A percentile compares a stretch with the other conserved stretches of the same genome.
phyloP scores from a whole-genome alignment of 176 grass and related monocot genomes.

The Neostapfia colusana region DNA sequence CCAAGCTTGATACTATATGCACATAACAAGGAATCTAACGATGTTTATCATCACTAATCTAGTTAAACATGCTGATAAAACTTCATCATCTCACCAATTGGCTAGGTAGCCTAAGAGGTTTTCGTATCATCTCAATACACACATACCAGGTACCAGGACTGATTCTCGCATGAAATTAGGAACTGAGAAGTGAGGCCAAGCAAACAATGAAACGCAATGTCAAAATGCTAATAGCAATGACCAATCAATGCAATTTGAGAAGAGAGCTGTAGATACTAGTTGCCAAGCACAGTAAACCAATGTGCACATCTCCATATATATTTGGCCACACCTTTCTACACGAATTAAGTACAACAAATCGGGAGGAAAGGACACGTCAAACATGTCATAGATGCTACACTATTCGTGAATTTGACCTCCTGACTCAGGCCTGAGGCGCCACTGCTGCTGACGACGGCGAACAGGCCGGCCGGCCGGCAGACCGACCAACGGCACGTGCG shows the following conservation, averaged over 20 bases:
- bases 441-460: background rate
- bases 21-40: too few relatives aligned
- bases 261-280: slow-evolving; percentile 5
- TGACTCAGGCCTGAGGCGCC: background rate
- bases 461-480: slow-evolving; percentile 11
- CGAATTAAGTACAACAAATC: background rate
- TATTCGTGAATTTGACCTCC: slow-evolving; percentile 40
- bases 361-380: background rate
- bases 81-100: background rate
- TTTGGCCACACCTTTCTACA: slow-evolving; percentile 13
- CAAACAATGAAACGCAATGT: slow-evolving; percentile 21
- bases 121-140: background rate
- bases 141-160: background rate
- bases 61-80: background rate
- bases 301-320: slow-evolving; percentile 21
- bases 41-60: background rate
- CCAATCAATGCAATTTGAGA: slow-evolving; percentile 21
- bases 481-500: slow-evolving; percentile 19
- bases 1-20: background rate
- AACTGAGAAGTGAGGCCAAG: background rate
- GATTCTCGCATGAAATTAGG: slow-evolving; percentile 42
- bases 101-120: background rate
- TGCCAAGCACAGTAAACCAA: slow-evolving; percentile 20
- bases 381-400: background rate
- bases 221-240: background rate